Base-by-base conservation (phyloP, 352 stramenopile genomes). In the Globisporangium lucens region DNA sequence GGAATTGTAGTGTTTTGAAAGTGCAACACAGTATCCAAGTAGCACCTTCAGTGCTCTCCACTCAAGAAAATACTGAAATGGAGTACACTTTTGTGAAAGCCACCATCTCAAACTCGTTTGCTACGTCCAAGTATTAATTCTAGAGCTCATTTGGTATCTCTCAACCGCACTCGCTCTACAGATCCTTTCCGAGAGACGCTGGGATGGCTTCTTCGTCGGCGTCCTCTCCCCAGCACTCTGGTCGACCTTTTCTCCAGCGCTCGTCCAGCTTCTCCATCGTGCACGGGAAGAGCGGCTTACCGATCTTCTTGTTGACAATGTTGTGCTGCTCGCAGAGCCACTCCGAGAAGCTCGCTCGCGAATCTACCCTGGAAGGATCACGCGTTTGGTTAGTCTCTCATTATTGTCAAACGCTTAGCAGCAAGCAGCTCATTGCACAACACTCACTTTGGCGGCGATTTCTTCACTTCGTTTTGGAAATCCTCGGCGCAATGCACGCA, bases 241-340 rank as follows among this genome's bases (percentile, higher is more conserved):
- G 73, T 12, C 78, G 89, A 4, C 96, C 97, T 53, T 94, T 98
- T 47, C 88, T 79, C 97, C 97, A 99, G 66, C 97, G 80, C 72
- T 98, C 86, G 70, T 99, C 90, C 20, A 99, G 80, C 29, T 89
- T 95, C 33, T 93, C 73, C 66, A 99, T 93, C 49, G 85, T 90
- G 73, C 97, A 99, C 55, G 93, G 67, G 77, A 99, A 99, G 5
- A 90, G 35, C 17, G 89, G 81, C 73, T 99, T 99, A 65, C 95
- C 89, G 61, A 99, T 86, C 77, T 99, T 99, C 74, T 96, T 86
- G 79, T 99, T 99, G 35, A 99, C 97, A 56, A 94, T 76, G 79
- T 99, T 99, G 83, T 99, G 97, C 75, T 99, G 95, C 69, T 98
- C 89, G 72, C 97, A 99, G 17, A 99, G 77, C 96, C 96, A 99